Evolutionary conservation across 2,329 filamentous ascomycete species (phyloP).

Genomic region (Penicillium sp.): DNA sequence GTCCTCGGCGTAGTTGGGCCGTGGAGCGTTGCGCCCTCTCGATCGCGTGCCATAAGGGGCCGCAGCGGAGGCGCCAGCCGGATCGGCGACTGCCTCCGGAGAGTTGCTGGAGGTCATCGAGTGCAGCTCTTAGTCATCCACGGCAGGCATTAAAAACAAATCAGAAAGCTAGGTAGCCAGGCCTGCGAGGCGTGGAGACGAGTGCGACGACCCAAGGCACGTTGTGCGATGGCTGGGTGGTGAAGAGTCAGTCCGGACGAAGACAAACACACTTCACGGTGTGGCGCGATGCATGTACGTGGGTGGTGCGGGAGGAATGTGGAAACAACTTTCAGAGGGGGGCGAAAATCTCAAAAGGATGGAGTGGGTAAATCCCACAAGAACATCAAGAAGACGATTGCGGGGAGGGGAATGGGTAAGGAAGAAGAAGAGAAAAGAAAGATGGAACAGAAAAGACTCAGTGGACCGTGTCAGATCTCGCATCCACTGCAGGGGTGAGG

Average conservation of each 20-base stretch:
- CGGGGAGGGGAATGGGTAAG: conserved; percentile 5
- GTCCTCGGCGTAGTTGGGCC: conserved; percentile 93
- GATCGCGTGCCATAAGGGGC: conserved; percentile 88
- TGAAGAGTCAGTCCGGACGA: conserved; percentile 10
- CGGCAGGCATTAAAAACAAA: conserved; percentile 18
- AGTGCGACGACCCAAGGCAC: conserved; percentile 11
- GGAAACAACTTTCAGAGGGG: conserved; percentile 13
- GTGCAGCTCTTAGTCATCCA: conserved; percentile 37
- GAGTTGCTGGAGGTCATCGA: conserved; percentile 44
- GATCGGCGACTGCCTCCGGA: conserved; percentile 35
- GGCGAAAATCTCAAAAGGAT: conserved; percentile 22
- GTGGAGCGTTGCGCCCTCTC: conserved; percentile 74
- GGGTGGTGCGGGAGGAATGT: conserved; percentile 17
- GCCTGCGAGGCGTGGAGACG: conserved; percentile 12
- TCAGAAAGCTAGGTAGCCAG: too few relatives aligned
- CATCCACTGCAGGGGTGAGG: conserved; percentile 23
- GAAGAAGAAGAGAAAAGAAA: conserved; percentile 7
- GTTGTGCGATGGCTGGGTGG: conserved; percentile 7
- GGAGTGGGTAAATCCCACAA: conserved; percentile 12
- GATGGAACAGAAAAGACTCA: conserved; percentile 7
- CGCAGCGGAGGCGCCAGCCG: conserved; percentile 45
- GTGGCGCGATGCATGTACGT: conserved; percentile 20
- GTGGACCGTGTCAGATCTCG: conserved; percentile 17
- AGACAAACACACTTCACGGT: conserved; percentile 11
- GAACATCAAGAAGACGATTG: conserved; percentile 16